These are phyloP conservation scores for Metschnikowia dekortorum DNA, from an alignment of 805 yeast genomes.

Conservation along the genomic window DNA sequence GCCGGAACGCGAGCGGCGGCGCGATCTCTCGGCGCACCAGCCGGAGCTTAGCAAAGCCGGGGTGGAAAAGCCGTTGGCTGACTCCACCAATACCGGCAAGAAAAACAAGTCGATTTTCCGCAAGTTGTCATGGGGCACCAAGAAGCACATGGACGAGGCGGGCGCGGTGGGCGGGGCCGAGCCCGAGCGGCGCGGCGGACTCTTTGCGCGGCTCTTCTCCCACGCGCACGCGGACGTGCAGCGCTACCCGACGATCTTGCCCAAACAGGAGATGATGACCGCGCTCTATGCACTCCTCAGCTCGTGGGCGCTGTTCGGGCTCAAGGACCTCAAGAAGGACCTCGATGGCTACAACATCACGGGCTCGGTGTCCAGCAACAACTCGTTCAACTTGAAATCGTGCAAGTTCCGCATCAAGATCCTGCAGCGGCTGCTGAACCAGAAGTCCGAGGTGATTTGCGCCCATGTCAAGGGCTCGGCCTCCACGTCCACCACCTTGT, in stretches of 20 bases:
- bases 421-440: conserved; percentile 33
- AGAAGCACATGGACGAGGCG: conserved; percentile 32
- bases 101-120: conserved; percentile 42
- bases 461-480: conserved; percentile 62
- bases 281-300: conserved; percentile 58
- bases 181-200: conserved; percentile 9
- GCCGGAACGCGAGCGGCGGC: neutral
- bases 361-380: conserved; percentile 61
- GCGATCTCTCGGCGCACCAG: neutral
- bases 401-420: conserved; percentile 60
- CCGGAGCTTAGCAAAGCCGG: conserved; percentile 10
- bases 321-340: conserved; percentile 50
- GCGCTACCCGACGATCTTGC: conserved; percentile 37
- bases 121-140: conserved; percentile 48
- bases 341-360: conserved; percentile 42
- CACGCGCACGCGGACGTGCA: conserved; percentile 23
- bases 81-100: conserved; percentile 23
- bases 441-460: conserved; percentile 53
- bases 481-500: conserved; percentile 56
- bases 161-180: conserved; percentile 27
- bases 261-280: conserved; percentile 54
- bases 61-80: conserved; percentile 27
- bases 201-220: conserved; percentile 37
- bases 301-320: conserved; percentile 70
- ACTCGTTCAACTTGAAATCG: conserved; percentile 58